A percentile compares a stretch with the other conserved stretches of the same genome.
phyloP scores from a whole-genome alignment of 768 basidiomycete genomes.

The Hygrocybe coccinea region DNA sequence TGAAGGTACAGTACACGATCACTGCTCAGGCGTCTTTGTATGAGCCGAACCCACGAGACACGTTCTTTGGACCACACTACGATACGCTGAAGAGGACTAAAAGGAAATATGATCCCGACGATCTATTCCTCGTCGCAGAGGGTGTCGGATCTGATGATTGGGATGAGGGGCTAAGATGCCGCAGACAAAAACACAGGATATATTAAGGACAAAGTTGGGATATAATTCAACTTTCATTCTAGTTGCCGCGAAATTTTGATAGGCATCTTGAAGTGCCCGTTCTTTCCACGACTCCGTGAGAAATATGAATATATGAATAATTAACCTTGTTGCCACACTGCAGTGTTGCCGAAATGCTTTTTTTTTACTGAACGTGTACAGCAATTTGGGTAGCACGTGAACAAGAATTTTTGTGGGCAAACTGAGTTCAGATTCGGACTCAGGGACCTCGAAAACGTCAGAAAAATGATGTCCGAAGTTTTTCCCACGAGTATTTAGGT shows the following conservation, averaged over 20 bases:
- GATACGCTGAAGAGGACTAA: slow-evolving; percentile 39
- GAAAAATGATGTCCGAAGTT: background rate
- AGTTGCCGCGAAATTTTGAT: too few species aligned
- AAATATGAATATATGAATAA: too few species aligned
- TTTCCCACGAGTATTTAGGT: background rate
- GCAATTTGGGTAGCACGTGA: background rate
- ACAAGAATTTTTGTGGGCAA: background rate
- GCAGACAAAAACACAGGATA: too few species aligned
- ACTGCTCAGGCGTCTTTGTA: slow-evolving; percentile 38
- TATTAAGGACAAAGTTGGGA: too few species aligned
- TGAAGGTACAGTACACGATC: background rate
- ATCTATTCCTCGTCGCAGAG: slow-evolving; percentile 41
- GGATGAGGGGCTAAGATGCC: slow-evolving; percentile 32
- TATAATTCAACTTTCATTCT: too few species aligned
- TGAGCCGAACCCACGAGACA: slow-evolving; percentile 36
- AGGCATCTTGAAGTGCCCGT: too few species aligned
- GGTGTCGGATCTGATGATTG: slow-evolving; percentile 52
- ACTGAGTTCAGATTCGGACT: background rate
- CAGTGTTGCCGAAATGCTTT: too few species aligned
- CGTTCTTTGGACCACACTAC: slow-evolving; percentile 47
- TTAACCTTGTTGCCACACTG: too few species aligned
- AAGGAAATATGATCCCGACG: slow-evolving; percentile 39
- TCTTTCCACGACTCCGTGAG: too few species aligned
- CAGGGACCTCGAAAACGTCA: background rate
- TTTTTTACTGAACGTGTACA: too few species aligned